Conservation (phyloP, 208 protist species). For the Trypanosoma rangeli region DNA sequence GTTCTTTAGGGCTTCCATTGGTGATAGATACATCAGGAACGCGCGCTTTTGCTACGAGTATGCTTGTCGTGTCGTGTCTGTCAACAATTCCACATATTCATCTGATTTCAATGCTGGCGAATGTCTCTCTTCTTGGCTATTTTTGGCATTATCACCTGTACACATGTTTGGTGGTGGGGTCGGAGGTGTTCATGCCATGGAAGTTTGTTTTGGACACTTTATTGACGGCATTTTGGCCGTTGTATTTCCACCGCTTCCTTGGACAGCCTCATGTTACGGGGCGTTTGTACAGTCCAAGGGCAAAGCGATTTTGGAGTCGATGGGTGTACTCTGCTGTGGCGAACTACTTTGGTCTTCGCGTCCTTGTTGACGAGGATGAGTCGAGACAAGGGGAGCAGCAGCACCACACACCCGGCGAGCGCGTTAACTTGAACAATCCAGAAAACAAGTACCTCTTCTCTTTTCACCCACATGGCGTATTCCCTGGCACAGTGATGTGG, state of each 20-base stretch:
- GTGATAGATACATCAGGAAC: conserved; percentile 57
- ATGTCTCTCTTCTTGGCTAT: conserved; percentile 42
- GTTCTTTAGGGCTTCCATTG: conserved; percentile 37
- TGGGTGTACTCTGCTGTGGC: conserved; percentile 59
- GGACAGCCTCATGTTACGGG: conserved; percentile 62
- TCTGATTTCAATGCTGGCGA: conserved; percentile 46
- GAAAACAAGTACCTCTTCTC: conserved; percentile 68
- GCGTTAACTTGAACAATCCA: conserved; percentile 52
- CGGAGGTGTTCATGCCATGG: conserved; percentile 34
- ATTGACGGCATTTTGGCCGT: conserved; percentile 61
- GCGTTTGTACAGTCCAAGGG: conserved; percentile 33
- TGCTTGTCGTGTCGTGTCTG: conserved; percentile 62
- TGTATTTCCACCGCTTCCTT: conserved; percentile 58
- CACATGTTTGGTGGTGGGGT: conserved; percentile 37
- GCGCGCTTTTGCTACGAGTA: conserved; percentile 52
- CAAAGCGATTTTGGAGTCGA: conserved; percentile 42
- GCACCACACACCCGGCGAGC: neutral
- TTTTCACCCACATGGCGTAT: conserved; percentile 79
- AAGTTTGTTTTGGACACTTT: conserved; percentile 43
- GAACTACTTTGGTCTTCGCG: conserved; percentile 59
- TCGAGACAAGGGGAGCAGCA: neutral
- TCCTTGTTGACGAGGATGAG: conserved; percentile 29
- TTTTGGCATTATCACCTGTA: conserved; percentile 70
- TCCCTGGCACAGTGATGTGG: conserved; percentile 54
- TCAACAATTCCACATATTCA: conserved; percentile 69